A percentile compares a stretch with the other conserved stretches of the same genome.
phyloP scores from a whole-genome alignment of 2,329 filamentous ascomycete genomes.

The Fusarium multiceps region DNA sequence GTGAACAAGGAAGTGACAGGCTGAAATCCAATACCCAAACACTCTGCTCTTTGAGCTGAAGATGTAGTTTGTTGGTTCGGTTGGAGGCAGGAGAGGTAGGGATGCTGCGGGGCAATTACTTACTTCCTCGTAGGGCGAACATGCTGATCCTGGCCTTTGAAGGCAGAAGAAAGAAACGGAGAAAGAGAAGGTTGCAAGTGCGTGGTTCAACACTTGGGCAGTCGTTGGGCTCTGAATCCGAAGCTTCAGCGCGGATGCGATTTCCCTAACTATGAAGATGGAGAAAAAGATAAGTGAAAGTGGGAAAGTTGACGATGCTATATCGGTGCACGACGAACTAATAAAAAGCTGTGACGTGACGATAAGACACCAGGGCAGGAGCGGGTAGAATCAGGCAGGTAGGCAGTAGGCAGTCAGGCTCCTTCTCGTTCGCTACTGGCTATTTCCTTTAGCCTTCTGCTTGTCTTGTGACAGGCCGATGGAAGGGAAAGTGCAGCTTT shows the following conservation, averaged over 20 bases:
- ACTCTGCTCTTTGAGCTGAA: conserved; percentile 18
- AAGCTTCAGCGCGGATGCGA: conserved; percentile 5
- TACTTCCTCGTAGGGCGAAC: conserved; percentile 56
- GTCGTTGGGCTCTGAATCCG: conserved; percentile 7
- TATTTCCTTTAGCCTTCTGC: conserved; percentile 6
- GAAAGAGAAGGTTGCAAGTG: conserved; percentile 8
- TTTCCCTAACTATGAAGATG: conserved; percentile 5
- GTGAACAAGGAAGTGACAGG: background rate
- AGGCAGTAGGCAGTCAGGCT: conserved; percentile 9
- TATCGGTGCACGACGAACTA: conserved; percentile 30
- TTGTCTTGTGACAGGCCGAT: conserved; percentile 5
- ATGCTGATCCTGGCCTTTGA: conserved; percentile 44
- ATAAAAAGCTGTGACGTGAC: conserved; percentile 35
- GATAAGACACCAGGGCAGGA: conserved; percentile 31
- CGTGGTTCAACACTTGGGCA: conserved; percentile 4
- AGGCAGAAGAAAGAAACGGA: conserved; percentile 8
- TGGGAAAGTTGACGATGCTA: conserved; percentile 28
- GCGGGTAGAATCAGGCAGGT: conserved; percentile 27
- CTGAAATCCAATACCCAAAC: conserved; percentile 5
- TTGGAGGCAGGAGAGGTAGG: conserved; percentile 21
- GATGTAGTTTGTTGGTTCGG: conserved; percentile 29
- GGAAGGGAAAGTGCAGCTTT: conserved; percentile 8
- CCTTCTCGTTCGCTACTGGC: conserved; percentile 13
- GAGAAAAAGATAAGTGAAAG: conserved; percentile 7
- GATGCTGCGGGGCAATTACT: conserved; percentile 43